Base-by-base conservation (phyloP, 2,329 filamentous ascomycete genomes). In the Hymenoscyphus fraxineus region DNA sequence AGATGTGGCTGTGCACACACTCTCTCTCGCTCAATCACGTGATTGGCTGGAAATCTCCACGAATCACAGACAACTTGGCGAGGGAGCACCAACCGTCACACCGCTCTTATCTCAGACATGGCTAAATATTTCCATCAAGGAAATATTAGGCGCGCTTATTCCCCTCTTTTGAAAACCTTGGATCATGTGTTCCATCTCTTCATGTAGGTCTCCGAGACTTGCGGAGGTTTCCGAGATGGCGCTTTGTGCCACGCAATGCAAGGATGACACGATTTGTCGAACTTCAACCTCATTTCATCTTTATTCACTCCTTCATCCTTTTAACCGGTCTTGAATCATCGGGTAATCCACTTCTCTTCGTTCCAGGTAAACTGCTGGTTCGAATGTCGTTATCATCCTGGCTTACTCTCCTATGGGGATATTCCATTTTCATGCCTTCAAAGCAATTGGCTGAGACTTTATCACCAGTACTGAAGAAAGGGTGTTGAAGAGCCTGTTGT, bases 361-460 rank as follows among this genome's bases (percentile, higher is more conserved):
- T 97, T 0, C 94, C 95, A 0, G 94, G 92, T 41, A 97, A 77
- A 76, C 92, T 96, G 55, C 89, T 88, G 0, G 91, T 93, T n/a
- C 92, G 83, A 64, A 98, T 97, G 77, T 98, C 95, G 72, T 97
- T 96, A 75, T 97, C 93, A 73, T 99, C 95, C 72, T 96, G 89
- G 71, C 90, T 97, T 51, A 99, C 93, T 59, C 94, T 86, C 7
- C 95, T 85, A 73, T 93, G 88, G 0, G 95, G 95, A 76, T 99
- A 99, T 73, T 95, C 92, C 67, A 87, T 87, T 77, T 92, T 92
- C 61, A 93, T 83, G 0, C 93, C 93, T 73, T 97, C 92, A 71
- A 99, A 99, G 74, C 93, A 97, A 74, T 96, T 95, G 47, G 87
- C 83, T 51, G 85, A 89, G 19, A 95, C 85, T 66, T 87, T 86